Conservation (phyloP, 305 asterid species). For the Solanum chacoense region DNA sequence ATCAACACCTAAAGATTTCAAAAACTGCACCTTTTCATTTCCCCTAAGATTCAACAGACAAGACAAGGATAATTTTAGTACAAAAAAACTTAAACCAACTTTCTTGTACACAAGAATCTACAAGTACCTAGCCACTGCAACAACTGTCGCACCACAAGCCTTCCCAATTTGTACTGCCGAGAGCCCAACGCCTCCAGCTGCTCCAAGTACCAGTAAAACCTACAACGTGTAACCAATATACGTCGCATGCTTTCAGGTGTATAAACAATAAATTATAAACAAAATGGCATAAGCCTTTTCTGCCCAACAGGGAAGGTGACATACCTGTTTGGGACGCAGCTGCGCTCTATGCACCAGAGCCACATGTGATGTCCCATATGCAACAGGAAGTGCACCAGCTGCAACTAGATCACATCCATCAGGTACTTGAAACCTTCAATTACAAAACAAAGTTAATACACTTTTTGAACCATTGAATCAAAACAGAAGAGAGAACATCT, state of each 20-base stretch:
- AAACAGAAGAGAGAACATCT: background rate
- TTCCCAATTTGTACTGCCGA: conserved; percentile 95
- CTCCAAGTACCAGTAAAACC: conserved; percentile 96
- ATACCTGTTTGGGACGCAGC: conserved; percentile 14
- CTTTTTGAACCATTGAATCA: background rate
- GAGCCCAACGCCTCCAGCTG: conserved; percentile 97
- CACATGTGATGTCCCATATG: conserved; percentile 93
- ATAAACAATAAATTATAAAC: background rate
- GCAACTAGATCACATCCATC: conserved; percentile 82
- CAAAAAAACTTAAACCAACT: background rate
- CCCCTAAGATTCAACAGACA: conserved; percentile 40
- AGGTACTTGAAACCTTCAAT: conserved; percentile 63
- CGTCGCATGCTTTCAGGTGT: background rate
- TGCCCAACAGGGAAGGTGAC: background rate
- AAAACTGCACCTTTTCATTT: conserved; percentile 59
- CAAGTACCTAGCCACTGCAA: conserved; percentile 78
- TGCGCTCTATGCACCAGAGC: conserved; percentile 87
- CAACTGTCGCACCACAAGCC: conserved; percentile 69
- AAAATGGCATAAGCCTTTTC: background rate
- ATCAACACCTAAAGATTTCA: conserved; percentile 80
- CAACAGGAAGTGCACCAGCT: conserved; percentile 83
- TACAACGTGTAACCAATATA: background rate
- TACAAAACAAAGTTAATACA: background rate
- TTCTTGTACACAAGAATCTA: background rate
- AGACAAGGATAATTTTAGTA: conserved; percentile 5